Conservation (phyloP, 148 eudicot genomes). For the Silene latifolia region DNA sequence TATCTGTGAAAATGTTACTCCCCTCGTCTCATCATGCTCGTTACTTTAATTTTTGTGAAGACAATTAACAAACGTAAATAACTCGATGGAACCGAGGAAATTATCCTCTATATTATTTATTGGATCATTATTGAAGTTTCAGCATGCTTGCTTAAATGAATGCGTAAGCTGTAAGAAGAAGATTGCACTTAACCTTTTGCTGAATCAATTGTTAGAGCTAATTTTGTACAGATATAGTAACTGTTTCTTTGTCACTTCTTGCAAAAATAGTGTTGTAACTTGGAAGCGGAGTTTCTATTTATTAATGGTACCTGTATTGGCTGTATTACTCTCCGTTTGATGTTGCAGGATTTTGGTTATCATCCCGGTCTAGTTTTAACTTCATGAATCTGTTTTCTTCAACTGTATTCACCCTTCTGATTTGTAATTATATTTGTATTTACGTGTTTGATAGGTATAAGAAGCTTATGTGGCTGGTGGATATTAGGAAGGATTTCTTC, state of each 20-base stretch:
- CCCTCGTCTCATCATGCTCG: no score
- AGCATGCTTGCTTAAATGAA: background rate
- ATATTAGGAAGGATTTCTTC: constrained; percentile 77
- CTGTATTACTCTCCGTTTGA: background rate
- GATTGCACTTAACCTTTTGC: background rate
- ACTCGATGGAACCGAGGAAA: no score
- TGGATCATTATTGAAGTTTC: no score
- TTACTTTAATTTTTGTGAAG: no score
- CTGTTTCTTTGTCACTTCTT: no score
- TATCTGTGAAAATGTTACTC: background rate
- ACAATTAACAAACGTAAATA: no score
- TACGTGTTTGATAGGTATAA: constrained; percentile 51
- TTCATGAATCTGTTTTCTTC: constrained; percentile 1
- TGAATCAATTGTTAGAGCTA: background rate
- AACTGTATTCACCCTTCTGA: constrained; percentile 23
- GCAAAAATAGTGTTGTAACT: no score
- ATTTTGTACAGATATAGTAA: no score
- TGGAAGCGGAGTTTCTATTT: no score
- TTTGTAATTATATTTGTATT: constrained; percentile 20
- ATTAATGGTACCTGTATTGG: no score
- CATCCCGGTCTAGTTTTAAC: background rate
- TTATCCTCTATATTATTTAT: no score
- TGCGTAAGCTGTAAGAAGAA: background rate
- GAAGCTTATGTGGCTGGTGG: constrained; percentile 73
- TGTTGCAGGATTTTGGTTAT: background rate